Conservation (phyloP, 2,329 filamentous ascomycete genomes). For the Pseudogymnoascus sp. region DNA sequence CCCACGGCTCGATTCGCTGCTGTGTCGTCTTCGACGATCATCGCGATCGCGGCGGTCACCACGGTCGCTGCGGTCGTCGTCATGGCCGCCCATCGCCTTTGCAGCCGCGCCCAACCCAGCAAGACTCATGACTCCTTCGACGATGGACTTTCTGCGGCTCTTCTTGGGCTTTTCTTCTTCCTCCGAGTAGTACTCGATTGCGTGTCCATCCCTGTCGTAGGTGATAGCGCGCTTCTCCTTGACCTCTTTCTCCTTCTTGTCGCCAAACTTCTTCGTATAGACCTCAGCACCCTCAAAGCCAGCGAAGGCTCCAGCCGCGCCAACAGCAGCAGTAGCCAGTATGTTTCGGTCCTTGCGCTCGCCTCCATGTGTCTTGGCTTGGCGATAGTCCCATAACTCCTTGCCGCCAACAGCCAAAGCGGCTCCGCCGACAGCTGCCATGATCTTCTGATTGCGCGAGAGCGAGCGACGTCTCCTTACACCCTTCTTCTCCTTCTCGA, state of each 20-base stretch:
- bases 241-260: conserved; percentile 40
- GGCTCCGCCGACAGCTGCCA: conserved; percentile 58
- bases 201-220: conserved; percentile 46
- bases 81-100: conserved; percentile 47
- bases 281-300: conserved; percentile 57
- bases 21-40: conserved; percentile 36
- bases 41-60: conserved; percentile 29
- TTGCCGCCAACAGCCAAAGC: conserved; percentile 59
- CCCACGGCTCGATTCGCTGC: conserved; percentile 33
- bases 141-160: conserved; percentile 56
- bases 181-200: conserved; percentile 47
- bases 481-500: conserved; percentile 52
- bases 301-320: conserved; percentile 56
- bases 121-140: conserved; percentile 54
- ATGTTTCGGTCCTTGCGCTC: conserved; percentile 48
- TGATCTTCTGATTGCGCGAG: conserved; percentile 58
- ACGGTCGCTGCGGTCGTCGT: conserved; percentile 30
- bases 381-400: conserved; percentile 57
- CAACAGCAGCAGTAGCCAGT: conserved; percentile 52
- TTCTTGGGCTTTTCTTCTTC: conserved; percentile 49
- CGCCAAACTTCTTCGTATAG: conserved; percentile 50
- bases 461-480: conserved; percentile 43
- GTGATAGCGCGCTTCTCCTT: conserved; percentile 47
- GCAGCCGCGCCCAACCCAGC: conserved; percentile 55
- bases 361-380: conserved; percentile 39